phyloP scores from a whole-genome alignment of 768 basidiomycete species.

The Suillus variegatus region DNA sequence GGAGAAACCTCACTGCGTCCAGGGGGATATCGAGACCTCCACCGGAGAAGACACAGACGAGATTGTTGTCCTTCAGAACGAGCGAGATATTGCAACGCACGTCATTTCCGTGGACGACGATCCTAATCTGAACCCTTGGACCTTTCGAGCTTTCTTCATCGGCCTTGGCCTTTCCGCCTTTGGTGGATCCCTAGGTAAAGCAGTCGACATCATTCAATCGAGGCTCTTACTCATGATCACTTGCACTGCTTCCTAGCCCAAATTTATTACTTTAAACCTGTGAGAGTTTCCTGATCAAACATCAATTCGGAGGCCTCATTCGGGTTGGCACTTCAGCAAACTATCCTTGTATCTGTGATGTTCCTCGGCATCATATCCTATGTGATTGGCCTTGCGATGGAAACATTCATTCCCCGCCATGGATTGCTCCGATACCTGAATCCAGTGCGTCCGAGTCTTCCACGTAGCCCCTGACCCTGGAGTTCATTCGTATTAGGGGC shows the following conservation, averaged over 20 bases:
- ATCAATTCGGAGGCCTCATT: neutral
- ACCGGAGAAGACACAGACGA: conserved; percentile 12
- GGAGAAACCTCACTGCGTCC: conserved; percentile 27
- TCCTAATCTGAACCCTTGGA: conserved; percentile 29
- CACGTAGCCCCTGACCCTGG: too few species aligned
- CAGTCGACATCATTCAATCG: neutral
- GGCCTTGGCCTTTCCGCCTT: conserved; percentile 52
- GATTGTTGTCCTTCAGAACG: conserved; percentile 35
- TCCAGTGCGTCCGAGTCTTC: conserved; percentile 30
- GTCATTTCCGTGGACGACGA: conserved; percentile 43
- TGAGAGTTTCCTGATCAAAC: conserved; percentile 19
- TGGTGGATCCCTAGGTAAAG: conserved; percentile 48
- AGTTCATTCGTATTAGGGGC: conserved; percentile 35
- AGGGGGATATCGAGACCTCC: conserved; percentile 35
- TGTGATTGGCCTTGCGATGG: conserved; percentile 48
- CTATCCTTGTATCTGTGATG: conserved; percentile 51
- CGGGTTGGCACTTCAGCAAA: conserved; percentile 40
- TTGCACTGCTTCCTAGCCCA: conserved; percentile 37
- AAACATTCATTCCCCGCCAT: conserved; percentile 43
- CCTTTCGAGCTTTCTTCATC: conserved; percentile 51
- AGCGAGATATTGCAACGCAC: conserved; percentile 49
- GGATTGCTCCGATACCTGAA: conserved; percentile 53
- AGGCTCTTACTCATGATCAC: conserved; percentile 10
- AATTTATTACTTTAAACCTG: conserved; percentile 64
- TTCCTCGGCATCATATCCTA: conserved; percentile 54